Conservation (phyloP, 2,329 filamentous ascomycete genomes). For the Colletotrichum neosansevieriae region DNA sequence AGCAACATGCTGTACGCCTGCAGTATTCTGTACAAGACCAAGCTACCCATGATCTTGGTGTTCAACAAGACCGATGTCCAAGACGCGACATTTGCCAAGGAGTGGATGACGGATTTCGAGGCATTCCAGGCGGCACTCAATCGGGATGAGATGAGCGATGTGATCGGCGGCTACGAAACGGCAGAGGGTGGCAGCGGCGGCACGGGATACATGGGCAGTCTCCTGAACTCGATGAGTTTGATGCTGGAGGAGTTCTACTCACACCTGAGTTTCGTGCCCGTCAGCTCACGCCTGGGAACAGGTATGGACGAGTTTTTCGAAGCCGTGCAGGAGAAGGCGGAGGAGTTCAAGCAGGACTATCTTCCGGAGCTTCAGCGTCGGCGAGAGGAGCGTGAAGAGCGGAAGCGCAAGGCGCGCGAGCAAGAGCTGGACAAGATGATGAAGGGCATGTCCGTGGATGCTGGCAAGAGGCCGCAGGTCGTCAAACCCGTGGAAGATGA, state of each 20-base stretch:
- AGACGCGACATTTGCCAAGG: slow-evolving; percentile 89
- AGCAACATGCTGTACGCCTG: slow-evolving; percentile 99
- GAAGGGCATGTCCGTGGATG: slow-evolving; percentile 81
- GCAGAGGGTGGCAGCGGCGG: slow-evolving; percentile 71
- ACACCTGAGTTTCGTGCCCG: slow-evolving; percentile 91
- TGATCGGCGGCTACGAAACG: slow-evolving; percentile 79
- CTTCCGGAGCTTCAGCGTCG: slow-evolving; percentile 89
- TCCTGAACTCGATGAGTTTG: slow-evolving; percentile 97
- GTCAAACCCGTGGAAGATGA: slow-evolving; percentile 57
- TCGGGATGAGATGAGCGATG: slow-evolving; percentile 82
- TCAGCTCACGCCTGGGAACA: slow-evolving; percentile 91
- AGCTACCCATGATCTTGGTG: slow-evolving; percentile 97
- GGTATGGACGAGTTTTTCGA: slow-evolving; percentile 95
- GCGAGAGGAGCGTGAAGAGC: slow-evolving; percentile 78
- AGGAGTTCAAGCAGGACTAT: slow-evolving; percentile 92
- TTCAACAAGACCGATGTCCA: slow-evolving; percentile 99
- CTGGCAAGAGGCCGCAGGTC: slow-evolving; percentile 43
- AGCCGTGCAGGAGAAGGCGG: slow-evolving; percentile 86
- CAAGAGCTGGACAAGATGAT: slow-evolving; percentile 92
- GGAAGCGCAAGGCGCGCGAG: slow-evolving; percentile 78
- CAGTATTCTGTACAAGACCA: slow-evolving; percentile 98
- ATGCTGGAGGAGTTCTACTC: slow-evolving; percentile 98
- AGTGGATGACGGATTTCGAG: slow-evolving; percentile 99
- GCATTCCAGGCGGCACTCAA: slow-evolving; percentile 89
- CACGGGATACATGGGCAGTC: slow-evolving; percentile 94